These are phyloP conservation scores for Trichoderma oligosporum DNA, from an alignment of 2,329 filamentous ascomycete genomes.

Conservation along the genomic window DNA sequence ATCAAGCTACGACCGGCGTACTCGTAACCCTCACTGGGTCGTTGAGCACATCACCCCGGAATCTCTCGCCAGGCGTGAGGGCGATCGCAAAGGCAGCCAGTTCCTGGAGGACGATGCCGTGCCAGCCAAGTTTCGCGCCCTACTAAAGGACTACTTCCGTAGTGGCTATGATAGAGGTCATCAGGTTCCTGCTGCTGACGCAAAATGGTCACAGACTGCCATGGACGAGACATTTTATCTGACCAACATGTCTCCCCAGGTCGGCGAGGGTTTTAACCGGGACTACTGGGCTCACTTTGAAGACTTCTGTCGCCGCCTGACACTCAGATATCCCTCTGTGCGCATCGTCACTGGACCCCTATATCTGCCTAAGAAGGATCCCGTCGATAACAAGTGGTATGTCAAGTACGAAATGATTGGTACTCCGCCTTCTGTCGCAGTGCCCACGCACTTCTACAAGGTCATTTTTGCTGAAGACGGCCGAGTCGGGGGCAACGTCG, in stretches of 20 bases:
- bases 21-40: constrained; percentile 90
- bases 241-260: constrained; percentile 97
- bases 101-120: constrained; percentile 81
- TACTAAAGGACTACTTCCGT: constrained; percentile 89
- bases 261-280: constrained; percentile 95
- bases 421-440: constrained; percentile 85
- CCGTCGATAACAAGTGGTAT: constrained; percentile 86
- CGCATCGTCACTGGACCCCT: constrained; percentile 89
- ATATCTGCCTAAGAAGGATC: constrained; percentile 82
- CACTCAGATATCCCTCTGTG: constrained; percentile 76
- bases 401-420: constrained; percentile 96
- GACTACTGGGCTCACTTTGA: constrained; percentile 99
- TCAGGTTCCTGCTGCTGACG: constrained; percentile 94
- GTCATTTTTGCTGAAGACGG: constrained; percentile 95
- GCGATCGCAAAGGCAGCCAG: constrained; percentile 75
- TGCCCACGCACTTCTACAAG: constrained; percentile 99
- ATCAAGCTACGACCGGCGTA: constrained; percentile 85
- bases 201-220: constrained; percentile 88
- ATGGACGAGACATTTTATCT: constrained; percentile 95
- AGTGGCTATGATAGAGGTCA: constrained; percentile 94
- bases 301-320: constrained; percentile 88
- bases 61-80: constrained; percentile 70
- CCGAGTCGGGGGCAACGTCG: constrained; percentile 65
- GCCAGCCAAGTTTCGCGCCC: constrained; percentile 82
- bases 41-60: constrained; percentile 92